phyloP scores from a whole-genome alignment of 192 early-diverging fungal genomes.

The Mortierella alpina region DNA sequence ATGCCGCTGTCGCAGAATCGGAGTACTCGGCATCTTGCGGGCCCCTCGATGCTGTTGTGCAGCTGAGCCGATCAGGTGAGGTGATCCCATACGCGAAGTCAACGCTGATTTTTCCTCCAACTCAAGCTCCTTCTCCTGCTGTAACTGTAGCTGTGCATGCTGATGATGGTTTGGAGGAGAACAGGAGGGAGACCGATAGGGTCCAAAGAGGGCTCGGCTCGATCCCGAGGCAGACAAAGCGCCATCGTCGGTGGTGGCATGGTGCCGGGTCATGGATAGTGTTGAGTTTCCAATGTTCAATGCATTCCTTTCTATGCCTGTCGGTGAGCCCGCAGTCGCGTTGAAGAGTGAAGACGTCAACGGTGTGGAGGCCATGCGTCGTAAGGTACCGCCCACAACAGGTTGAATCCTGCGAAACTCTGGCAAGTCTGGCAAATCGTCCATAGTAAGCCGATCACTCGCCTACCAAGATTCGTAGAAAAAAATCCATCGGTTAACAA shows the following conservation, averaged over 20 bases:
- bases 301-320: no score
- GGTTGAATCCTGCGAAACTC: constrained; percentile 31
- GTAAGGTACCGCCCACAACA: constrained; percentile 12
- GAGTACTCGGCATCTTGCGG: constrained; percentile 35
- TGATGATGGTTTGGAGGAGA: constrained; percentile 14
- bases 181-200: constrained; percentile 34
- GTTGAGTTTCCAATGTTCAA: no score
- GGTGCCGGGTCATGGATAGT: not conserved
- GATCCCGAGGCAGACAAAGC: not conserved
- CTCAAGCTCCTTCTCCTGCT: constrained; percentile 5
- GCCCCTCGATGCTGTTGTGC: not conserved
- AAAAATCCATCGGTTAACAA: not conserved
- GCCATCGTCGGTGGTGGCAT: not conserved
- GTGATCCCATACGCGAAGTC: constrained; percentile 7
- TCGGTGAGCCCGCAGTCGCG: not conserved
- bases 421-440: constrained; percentile 42
- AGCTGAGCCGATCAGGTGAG: constrained; percentile 5
- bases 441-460: constrained; percentile 42
- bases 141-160: not conserved
- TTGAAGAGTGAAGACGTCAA: not conserved
- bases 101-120: not conserved
- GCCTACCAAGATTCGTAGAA: constrained; percentile 19
- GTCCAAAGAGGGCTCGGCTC: constrained; percentile 9
- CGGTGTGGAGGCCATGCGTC: constrained; percentile 43
- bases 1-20: constrained; percentile 14